Evolutionary conservation across 192 early-diverging fungal species (phyloP).

Genomic region (Pecoramyces ruminantium): DNA sequence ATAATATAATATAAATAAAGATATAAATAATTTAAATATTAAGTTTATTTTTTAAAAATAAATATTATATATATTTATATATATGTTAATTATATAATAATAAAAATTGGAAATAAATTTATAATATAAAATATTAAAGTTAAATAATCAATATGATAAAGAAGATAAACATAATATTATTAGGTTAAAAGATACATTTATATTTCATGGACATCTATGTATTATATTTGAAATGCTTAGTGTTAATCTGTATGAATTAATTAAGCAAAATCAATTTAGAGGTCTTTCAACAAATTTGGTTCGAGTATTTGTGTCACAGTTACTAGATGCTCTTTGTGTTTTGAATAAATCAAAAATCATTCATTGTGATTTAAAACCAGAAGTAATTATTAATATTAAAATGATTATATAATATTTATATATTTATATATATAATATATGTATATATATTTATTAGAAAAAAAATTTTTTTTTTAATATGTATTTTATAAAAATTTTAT

Average conservation of each 20-base stretch:
- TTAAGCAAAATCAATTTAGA: slow-evolving; percentile 92
- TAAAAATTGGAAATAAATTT: no score
- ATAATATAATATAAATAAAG: no score
- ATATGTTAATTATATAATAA: no score
- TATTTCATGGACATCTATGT: slow-evolving; percentile 82
- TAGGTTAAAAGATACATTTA: slow-evolving; percentile 78
- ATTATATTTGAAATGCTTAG: slow-evolving; percentile 94
- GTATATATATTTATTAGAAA: no score
- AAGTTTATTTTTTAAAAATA: no score
- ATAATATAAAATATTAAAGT: no score
- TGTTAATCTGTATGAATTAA: slow-evolving; percentile 93
- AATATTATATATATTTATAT: no score
- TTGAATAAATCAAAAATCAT: slow-evolving; percentile 79
- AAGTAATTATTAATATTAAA: slow-evolving; percentile 27
- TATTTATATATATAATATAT: no score
- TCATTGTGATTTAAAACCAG: slow-evolving; percentile 97
- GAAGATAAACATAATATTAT: slow-evolving; percentile 79
- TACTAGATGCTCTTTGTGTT: slow-evolving; percentile 77
- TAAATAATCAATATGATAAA: slow-evolving; percentile 77
- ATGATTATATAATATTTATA: no score
- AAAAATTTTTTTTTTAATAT: no score
- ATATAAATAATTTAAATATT: no score
- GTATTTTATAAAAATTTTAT: no score
- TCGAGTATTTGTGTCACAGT: slow-evolving; percentile 78
- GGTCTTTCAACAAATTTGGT: slow-evolving; percentile 89